Evolutionary conservation across 2,329 filamentous ascomycete species (phyloP), one percentile per base, ranked within the genome.

Genomic region (Aspergillus ochraceoroseus): DNA sequence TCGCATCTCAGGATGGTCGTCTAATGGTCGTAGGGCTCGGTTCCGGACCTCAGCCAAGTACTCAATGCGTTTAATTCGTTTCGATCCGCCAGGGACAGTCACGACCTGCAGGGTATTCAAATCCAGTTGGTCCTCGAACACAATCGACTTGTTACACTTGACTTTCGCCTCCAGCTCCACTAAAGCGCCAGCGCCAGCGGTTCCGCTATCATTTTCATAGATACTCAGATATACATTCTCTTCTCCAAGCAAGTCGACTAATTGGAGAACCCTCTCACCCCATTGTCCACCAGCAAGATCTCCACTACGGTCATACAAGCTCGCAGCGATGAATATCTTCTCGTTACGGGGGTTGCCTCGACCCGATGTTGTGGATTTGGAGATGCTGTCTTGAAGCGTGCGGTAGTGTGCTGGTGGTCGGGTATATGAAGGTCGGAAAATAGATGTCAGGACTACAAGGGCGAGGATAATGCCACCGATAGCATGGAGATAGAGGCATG

Each of bases 31-130:
- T 15, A 88, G 63, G 0, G 82, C 83, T 31, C 77, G 75, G 59
- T 88, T 88, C 34, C 85, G 76, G 34, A 86, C 79, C 57, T 83
- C 78, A 8, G 85, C 82, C 13, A 88, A 70, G 61, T 82, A 87
- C 19, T 80, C 75, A 29, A 88, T 80, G n/a, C 85, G 75, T 61
- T 86, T 86, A 25, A 82, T 70, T n/a, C 79, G 75, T 27, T 69
- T 66, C 26, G 74, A 71, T 0, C 82, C 82, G 42, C 76, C 77
- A 2, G 82, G 80, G 23, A 85, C 66, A 2, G 69, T 74, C 31
- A 85, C 67, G 38, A 75, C 76, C 4, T 76, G 75, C 1, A 87
- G 68, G 1, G 65, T 62, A n/a, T 65, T 61, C 27, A 80, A 56
- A 43, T 80, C 68, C 29, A 87, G 62, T 49, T 79, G 71, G 28